Evolutionary conservation across 1,284 basidiomycete genomes (phyloP).

Genomic region (Leccinum fuscescens): DNA sequence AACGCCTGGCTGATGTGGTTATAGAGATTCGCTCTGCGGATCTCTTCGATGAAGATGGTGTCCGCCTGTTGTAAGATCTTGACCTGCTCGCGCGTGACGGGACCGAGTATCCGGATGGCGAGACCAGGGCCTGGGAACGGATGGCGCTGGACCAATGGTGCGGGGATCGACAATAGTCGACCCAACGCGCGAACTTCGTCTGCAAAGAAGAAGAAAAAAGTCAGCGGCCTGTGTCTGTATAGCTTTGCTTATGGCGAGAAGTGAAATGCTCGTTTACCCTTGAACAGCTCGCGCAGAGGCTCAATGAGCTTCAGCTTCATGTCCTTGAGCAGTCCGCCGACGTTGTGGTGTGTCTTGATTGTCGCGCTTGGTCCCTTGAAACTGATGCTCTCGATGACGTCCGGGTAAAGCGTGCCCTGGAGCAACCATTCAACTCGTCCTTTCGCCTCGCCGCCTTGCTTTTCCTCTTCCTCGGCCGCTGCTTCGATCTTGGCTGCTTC

Average conservation of each 20-base stretch:
- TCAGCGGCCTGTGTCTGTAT: not conserved
- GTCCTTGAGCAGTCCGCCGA: slow-evolving; percentile 92
- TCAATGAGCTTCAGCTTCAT: slow-evolving; percentile 99
- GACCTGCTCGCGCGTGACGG: slow-evolving; percentile 92
- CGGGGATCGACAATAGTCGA: slow-evolving; percentile 87
- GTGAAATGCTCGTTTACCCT: slow-evolving; percentile 56
- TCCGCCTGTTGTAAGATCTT: slow-evolving; percentile 94
- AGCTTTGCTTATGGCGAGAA: not conserved
- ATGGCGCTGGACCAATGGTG: slow-evolving; percentile 92
- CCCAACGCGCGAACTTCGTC: slow-evolving; percentile 97
- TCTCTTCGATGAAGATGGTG: slow-evolving; percentile 97
- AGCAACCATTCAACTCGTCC: slow-evolving; percentile 96
- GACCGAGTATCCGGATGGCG: slow-evolving; percentile 97
- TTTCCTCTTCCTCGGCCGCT: slow-evolving; percentile 74
- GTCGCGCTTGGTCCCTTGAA: slow-evolving; percentile 99
- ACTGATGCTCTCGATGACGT: slow-evolving; percentile 99
- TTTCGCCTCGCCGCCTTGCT: slow-evolving; percentile 66
- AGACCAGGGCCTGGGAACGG: slow-evolving; percentile 99
- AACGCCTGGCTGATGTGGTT: slow-evolving; percentile 97
- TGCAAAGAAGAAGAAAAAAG: slow-evolving; percentile 30
- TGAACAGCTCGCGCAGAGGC: slow-evolving; percentile 96
- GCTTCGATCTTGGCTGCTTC: slow-evolving; percentile 91
- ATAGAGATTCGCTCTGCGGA: slow-evolving; percentile 89
- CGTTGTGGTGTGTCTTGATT: slow-evolving; percentile 99
- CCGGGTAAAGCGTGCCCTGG: slow-evolving; percentile 97